Conservation (phyloP, 2,329 filamentous ascomycete genomes). For the Penicillium sp. region DNA sequence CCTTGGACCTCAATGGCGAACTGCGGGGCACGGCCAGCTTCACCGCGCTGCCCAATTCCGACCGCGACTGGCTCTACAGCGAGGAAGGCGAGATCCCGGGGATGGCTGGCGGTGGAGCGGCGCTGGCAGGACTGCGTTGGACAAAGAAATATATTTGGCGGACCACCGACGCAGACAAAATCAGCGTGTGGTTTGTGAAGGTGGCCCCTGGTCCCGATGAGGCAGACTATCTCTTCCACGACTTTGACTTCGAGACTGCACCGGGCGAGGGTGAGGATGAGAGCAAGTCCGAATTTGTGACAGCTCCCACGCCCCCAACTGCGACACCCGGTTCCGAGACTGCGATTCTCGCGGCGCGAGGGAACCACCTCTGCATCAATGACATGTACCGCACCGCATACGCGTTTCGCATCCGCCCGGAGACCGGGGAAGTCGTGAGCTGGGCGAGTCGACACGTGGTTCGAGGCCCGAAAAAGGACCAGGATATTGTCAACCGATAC, state of each 20-base stretch:
- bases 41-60: constrained; percentile 22
- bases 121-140: constrained; percentile 30
- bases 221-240: constrained; percentile 47
- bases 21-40: constrained; percentile 43
- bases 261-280: neutral
- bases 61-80: constrained; percentile 40
- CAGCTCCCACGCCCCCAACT: constrained; percentile 26
- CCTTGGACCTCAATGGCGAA: constrained; percentile 42
- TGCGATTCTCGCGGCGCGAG: constrained; percentile 36
- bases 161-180: constrained; percentile 20
- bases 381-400: constrained; percentile 49
- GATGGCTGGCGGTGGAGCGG: constrained; percentile 21
- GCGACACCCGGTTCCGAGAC: constrained; percentile 16
- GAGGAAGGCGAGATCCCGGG: constrained; percentile 44
- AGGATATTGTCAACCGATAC: constrained; percentile 46
- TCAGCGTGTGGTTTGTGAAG: constrained; percentile 49
- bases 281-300: constrained; percentile 12
- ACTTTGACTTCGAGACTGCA: constrained; percentile 34
- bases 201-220: constrained; percentile 27
- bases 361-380: constrained; percentile 47
- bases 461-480: constrained; percentile 45
- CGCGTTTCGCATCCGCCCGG: constrained; percentile 37
- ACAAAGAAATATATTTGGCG: constrained; percentile 49
- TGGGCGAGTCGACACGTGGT: constrained; percentile 48
- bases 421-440: constrained; percentile 35